Base-by-base conservation (phyloP, 805 yeast species). In the Metschnikowia lachancei region DNA sequence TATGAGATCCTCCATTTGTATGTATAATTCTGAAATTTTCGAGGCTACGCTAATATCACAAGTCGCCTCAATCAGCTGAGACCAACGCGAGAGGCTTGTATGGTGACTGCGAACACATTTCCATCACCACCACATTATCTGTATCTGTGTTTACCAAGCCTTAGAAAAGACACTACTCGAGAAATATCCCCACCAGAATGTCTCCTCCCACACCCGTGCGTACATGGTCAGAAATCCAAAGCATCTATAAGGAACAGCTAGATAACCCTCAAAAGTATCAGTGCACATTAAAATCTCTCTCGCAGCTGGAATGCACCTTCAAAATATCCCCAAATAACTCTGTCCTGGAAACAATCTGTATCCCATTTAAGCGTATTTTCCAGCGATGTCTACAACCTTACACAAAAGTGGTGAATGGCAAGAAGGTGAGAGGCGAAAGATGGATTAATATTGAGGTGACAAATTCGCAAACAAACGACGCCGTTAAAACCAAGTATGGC, bases 161-260 rank as follows among this genome's bases (percentile, higher is more conserved):
- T 6, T 28, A 28, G 16, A 11, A 19, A 24, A n/a, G 18, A 12
- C 35, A 12, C 19, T 19, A 18, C 34, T 26, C 39, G 19, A 39
- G 41, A 12, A 33, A 32, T n/a, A 16, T 24, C 29, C 17, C 36
- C 24, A 17, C 10, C 8, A 20, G 20, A 19, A 72, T 72, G 77
- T 72, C 76, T 11, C 77, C 77, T 16, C 75, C 76, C 7, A 68
- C 74, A 18, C 75, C 74, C 3, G 75, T 72, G 7, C 63, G 62
- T 43, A 54, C 54, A 28, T 52, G 63, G 14, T 41, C 51, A 12
- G 74, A 72, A 28, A 55, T 69, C n/a, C 58, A 53, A 20, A 36
- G 36, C 24, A 55, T 50, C 38, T 69, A 65, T 47, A 49, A 46
- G 7, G 54, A 60, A 7, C 67, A 63, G 41, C 55, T 70, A 2